Base-by-base conservation (phyloP, 2,329 filamentous ascomycete genomes). In the Diaporthe sp. region DNA sequence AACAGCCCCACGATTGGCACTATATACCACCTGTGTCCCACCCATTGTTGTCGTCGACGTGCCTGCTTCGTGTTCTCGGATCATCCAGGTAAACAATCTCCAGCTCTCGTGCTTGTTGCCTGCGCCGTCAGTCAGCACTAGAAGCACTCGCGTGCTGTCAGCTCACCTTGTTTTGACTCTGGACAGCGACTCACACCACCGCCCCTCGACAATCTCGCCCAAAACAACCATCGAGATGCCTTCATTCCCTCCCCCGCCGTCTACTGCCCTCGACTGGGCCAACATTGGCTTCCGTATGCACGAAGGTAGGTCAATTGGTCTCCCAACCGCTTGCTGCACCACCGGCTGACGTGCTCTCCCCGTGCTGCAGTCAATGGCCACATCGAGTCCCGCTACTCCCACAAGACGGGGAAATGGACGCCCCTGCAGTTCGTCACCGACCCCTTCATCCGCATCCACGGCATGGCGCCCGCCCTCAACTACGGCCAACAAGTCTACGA, bases 401-500 rank as follows among this genome's bases (percentile, higher is more conserved):
- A 90, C 79, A 88, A 92, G 78, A 95, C 93, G 2, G 92, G 92
- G 68, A 84, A 92, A 88, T 98, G 96, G 96, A 91, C 93, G 0
- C 84, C 92, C 20, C 95, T 95, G 37, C 87, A 90, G 78, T 98
- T 98, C 86, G 92, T 98, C 77, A 86, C 91, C 76, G 94, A 96
- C 80, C 96, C 96, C 9, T 96, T 90, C 87, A 91, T 98, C 80
- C 92, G 93, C 79, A 92, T 98, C 82, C 96, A 98, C 85, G 97
- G 96, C 84, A 97, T 99, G 94, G 93, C 96, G 0, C 96, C 97
- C 0, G 96, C 92, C 58, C 91, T 98, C 79, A 99, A 99, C 89
- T 99, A 99, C 85, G 95, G 96, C 75, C 95, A 98, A 83, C 97
- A 98, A 87, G 96, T 95, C 81, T 99, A 98, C 88, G 97, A 99